Conservation (phyloP, 2,329 filamentous ascomycete genomes). For the Thelonectria blattea region DNA sequence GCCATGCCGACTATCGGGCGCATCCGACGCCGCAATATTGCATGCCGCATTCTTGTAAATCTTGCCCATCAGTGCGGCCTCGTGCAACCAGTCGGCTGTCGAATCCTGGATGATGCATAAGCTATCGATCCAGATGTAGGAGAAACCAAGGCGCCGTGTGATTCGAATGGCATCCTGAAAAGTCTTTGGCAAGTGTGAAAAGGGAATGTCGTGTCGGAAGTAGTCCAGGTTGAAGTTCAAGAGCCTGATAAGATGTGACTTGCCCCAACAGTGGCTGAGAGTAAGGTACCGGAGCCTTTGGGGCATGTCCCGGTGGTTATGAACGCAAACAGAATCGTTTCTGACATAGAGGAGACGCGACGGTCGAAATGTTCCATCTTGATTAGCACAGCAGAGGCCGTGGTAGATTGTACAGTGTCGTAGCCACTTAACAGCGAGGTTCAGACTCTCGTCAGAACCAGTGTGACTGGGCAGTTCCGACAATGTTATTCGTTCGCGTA, state of each 20-base stretch:
- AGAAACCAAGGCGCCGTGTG: background rate
- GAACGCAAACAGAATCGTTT: background rate
- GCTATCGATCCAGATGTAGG: conserved; percentile 9
- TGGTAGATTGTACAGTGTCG: background rate
- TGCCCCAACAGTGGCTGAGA: conserved; percentile 3
- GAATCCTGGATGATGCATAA: conserved; percentile 12
- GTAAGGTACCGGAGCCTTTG: background rate
- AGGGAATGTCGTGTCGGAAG: background rate
- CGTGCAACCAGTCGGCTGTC: background rate
- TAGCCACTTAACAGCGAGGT: background rate
- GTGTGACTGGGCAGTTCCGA: background rate
- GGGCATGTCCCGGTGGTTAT: background rate
- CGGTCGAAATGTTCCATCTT: background rate
- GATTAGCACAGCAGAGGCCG: background rate
- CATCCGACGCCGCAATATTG: background rate
- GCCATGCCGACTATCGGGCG: background rate
- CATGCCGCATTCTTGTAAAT: conserved; percentile 5
- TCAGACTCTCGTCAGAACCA: background rate
- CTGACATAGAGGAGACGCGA: background rate
- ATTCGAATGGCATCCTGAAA: conserved; percentile 1
- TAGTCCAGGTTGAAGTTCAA: background rate
- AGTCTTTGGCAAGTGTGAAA: background rate
- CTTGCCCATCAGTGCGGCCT: conserved; percentile 6
- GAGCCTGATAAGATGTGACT: background rate
- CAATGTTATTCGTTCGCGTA: background rate